A percentile compares a stretch with the other conserved stretches of the same genome.
Conservation (phyloP, 306 rosid species). For the Gastrolobium villosum region DNA sequence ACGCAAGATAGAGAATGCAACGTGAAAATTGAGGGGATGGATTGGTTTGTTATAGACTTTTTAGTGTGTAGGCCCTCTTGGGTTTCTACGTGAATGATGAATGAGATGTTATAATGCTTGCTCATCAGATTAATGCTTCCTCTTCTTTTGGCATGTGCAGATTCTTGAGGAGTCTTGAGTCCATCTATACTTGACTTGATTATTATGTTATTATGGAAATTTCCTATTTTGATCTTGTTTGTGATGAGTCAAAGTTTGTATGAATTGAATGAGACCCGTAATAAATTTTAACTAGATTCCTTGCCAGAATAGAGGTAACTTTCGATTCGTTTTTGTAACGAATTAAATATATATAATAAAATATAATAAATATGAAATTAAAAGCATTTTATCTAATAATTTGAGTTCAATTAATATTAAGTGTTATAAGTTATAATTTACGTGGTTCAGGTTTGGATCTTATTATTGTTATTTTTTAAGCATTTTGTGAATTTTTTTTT, state of each 20-base stretch:
- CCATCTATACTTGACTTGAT: neutral
- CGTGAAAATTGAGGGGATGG: neutral
- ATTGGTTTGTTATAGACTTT: neutral
- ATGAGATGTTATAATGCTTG: conserved; percentile 1
- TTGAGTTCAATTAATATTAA: too few species aligned
- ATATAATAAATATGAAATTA: too few species aligned
- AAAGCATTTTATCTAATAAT: too few species aligned
- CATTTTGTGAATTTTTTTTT: too few species aligned
- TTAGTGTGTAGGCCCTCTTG: conserved; percentile 1
- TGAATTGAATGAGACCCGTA: neutral
- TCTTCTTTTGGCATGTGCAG: conserved; percentile 1
- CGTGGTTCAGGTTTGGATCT: too few species aligned
- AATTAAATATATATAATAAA: too few species aligned
- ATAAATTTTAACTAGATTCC: neutral
- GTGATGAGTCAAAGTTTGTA: neutral
- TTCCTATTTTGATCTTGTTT: neutral
- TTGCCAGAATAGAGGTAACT: neutral
- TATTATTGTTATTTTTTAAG: too few species aligned
- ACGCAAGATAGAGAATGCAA: neutral
- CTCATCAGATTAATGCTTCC: conserved; percentile 29
- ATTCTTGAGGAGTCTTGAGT: neutral
- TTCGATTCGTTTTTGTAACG: too few species aligned
- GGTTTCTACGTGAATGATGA: neutral
- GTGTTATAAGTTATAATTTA: too few species aligned
- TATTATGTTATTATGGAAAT: neutral